Evolutionary conservation across 306 rosid species (phyloP).

Genomic region (Mucuna pruriens): DNA sequence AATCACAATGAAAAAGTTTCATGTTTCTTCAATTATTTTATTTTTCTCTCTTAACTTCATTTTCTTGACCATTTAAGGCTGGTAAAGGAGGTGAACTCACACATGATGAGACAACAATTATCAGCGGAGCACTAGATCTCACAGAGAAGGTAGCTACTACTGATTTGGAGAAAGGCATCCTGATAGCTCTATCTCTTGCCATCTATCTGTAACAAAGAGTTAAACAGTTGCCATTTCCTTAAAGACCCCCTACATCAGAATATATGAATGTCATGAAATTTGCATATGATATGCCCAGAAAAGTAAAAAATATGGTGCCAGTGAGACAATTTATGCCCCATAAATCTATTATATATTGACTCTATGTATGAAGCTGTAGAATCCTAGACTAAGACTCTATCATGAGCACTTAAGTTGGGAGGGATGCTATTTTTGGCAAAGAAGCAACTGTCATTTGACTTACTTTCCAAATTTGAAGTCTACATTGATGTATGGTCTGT

Average conservation of each 20-base stretch:
- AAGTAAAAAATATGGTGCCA: background rate
- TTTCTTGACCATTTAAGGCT: slow-evolving; percentile 59
- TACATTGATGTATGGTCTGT: background rate
- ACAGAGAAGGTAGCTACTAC: slow-evolving; percentile 71
- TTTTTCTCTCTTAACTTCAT: slow-evolving; percentile 17
- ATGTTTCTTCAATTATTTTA: background rate
- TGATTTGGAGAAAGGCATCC: slow-evolving; percentile 15
- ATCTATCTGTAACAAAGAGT: background rate
- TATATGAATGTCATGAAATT: background rate
- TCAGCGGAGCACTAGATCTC: slow-evolving; percentile 94
- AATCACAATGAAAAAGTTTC: slow-evolving; percentile 24
- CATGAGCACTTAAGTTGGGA: slow-evolving; percentile 4
- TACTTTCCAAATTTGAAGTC: background rate
- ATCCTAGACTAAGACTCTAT: slow-evolving; percentile 17
- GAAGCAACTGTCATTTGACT: slow-evolving; percentile 9
- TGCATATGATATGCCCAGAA: background rate
- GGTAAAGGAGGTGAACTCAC: slow-evolving; percentile 99
- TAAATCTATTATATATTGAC: background rate
- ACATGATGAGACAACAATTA: slow-evolving; percentile 91
- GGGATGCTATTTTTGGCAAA: slow-evolving; percentile 12
- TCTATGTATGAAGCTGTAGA: background rate
- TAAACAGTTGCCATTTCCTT: background rate
- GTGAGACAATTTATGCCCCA: slow-evolving; percentile 2
- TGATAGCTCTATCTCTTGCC: background rate
- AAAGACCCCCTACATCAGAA: background rate